A percentile compares a stretch with the other conserved stretches of the same genome.
These are phyloP conservation scores for Lactarius hatsudake DNA, from an alignment of 768 basidiomycete genomes.

Conservation along the genomic window DNA sequence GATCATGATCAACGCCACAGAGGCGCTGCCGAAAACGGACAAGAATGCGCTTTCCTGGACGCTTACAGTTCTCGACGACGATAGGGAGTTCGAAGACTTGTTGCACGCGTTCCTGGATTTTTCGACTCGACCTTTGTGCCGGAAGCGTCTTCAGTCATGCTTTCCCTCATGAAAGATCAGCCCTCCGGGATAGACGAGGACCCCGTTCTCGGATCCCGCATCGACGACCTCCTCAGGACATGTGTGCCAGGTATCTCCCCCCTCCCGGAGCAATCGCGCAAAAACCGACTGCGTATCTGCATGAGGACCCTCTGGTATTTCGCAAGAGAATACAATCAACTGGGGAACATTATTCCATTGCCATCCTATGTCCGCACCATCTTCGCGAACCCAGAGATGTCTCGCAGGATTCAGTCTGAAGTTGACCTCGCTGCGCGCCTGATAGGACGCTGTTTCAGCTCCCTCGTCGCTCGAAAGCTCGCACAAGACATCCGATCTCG, in stretches of 20 bases:
- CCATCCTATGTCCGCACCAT: neutral
- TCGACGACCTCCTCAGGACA: slow-evolving; percentile 10
- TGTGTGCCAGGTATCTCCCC: neutral
- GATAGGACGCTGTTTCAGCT: slow-evolving; percentile 1
- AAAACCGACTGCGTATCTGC: neutral
- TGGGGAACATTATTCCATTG: neutral
- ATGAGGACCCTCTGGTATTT: slow-evolving; percentile 13
- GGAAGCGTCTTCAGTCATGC: neutral
- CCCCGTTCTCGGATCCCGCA: slow-evolving; percentile 9
- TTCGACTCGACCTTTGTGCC: neutral
- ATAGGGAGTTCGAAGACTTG: slow-evolving; percentile 11
- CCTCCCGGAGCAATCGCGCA: neutral
- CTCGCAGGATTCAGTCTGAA: neutral
- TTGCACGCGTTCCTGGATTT: slow-evolving; percentile 3
- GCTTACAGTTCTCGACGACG: slow-evolving; percentile 8
- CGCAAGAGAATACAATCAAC: neutral
- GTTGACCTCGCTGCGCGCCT: neutral
- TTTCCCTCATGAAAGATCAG: neutral
- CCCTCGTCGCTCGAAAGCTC: slow-evolving; percentile 2
- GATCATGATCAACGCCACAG: neutral
- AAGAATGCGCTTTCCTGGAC: slow-evolving; percentile 5
- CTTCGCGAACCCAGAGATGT: neutral
- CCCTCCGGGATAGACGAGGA: neutral
- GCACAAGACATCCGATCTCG: neutral
- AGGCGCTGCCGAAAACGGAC: neutral